Conservation (phyloP, 441 rosid species). For the Mallotus japonicus region DNA sequence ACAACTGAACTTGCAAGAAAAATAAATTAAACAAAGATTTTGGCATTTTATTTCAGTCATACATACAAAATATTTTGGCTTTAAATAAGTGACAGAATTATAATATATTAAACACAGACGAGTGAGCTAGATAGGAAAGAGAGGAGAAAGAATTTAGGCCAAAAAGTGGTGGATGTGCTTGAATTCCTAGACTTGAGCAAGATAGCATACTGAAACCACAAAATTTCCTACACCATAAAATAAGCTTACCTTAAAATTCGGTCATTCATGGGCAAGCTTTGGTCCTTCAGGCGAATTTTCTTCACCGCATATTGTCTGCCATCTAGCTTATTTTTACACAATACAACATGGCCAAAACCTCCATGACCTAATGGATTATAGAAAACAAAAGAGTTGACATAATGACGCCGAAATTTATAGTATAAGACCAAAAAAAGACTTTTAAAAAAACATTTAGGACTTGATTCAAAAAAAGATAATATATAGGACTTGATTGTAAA, state of each 20-base stretch:
- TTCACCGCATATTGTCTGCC: conserved; percentile 99
- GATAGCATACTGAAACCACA: too few relatives aligned
- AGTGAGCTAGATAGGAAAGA: neutral
- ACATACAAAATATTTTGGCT: neutral
- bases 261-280: conserved; percentile 69
- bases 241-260: conserved; percentile 73
- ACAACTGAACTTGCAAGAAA: neutral
- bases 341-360: conserved; percentile 91
- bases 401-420: too few relatives aligned
- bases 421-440: too few relatives aligned
- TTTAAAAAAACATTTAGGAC: too few relatives aligned
- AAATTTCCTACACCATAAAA: conserved; percentile 4
- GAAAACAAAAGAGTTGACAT: too few relatives aligned
- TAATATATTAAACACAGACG: neutral
- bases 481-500: too few relatives aligned
- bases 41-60: neutral
- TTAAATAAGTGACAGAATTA: neutral
- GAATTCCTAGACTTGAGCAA: too few relatives aligned
- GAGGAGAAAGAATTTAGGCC: neutral
- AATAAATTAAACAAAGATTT: neutral
- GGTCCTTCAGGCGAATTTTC: conserved; percentile 93
- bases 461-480: too few relatives aligned
- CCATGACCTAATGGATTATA: conserved; percentile 68
- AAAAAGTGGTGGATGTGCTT: too few relatives aligned
- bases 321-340: conserved; percentile 96